Percentiles rank a stretch among this genome's conserved stretches.
Evolutionary conservation across 805 yeast genomes (phyloP).

Genomic region (Nakazawaea populi): DNA sequence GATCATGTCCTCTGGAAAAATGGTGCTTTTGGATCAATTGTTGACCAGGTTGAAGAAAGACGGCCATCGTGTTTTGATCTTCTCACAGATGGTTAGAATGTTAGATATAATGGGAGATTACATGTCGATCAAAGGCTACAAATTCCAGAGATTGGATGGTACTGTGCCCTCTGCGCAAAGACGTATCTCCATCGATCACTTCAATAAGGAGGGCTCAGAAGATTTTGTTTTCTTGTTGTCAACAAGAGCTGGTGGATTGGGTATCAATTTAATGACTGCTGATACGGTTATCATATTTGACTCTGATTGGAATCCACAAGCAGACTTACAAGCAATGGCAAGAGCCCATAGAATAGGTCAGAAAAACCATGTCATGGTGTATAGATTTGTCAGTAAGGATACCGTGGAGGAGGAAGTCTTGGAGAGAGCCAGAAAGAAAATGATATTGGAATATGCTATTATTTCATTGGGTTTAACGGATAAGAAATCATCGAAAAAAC

Average conservation of each 20-base stretch:
- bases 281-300: constrained; percentile 97
- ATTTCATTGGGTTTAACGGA: constrained; percentile 95
- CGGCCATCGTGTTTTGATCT: constrained; percentile 93
- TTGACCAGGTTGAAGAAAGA: constrained; percentile 80
- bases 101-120: constrained; percentile 94
- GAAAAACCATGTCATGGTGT: constrained; percentile 95
- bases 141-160: constrained; percentile 93
- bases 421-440: constrained; percentile 95
- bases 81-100: constrained; percentile 96
- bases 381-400: constrained; percentile 95
- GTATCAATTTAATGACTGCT: constrained; percentile 98
- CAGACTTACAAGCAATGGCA: constrained; percentile 99
- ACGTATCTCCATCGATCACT: constrained; percentile 92
- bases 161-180: constrained; percentile 93
- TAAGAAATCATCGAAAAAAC: constrained; percentile 44
- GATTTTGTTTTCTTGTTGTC: constrained; percentile 88
- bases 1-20: constrained; percentile 97
- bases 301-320: constrained; percentile 99
- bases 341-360: constrained; percentile 99
- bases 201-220: constrained; percentile 86
- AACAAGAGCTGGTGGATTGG: constrained; percentile 98
- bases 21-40: constrained; percentile 91
- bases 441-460: constrained; percentile 97
- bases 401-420: constrained; percentile 97
- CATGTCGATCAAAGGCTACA: constrained; percentile 76